These are phyloP conservation scores for Xylariaceae sp. DNA, from an alignment of 2,329 filamentous ascomycete species.

Conservation along the genomic window DNA sequence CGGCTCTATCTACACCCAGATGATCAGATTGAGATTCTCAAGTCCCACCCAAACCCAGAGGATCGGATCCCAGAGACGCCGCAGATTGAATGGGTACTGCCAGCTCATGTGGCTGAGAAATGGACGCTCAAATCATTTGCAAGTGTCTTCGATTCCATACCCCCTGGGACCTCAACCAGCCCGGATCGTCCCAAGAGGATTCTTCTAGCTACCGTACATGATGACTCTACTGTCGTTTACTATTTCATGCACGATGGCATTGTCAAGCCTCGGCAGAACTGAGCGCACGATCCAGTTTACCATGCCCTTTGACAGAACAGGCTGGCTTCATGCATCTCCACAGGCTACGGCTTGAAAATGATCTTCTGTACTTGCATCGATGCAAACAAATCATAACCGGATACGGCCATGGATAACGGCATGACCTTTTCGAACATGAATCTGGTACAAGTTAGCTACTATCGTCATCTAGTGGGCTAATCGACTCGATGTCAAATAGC, in stretches of 20 bases:
- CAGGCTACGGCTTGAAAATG: slow-evolving; percentile 58
- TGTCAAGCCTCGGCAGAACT: slow-evolving; percentile 84
- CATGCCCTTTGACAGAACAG: not conserved
- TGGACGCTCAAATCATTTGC: slow-evolving; percentile 70
- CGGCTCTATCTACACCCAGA: slow-evolving; percentile 80
- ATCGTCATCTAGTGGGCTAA: not conserved
- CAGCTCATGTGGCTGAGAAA: slow-evolving; percentile 72
- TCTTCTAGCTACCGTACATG: slow-evolving; percentile 73
- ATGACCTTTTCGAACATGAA: slow-evolving; percentile 80
- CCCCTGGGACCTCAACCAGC: slow-evolving; percentile 45
- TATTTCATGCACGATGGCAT: slow-evolving; percentile 86
- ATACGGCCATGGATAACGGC: slow-evolving; percentile 66
- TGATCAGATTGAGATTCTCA: slow-evolving; percentile 75
- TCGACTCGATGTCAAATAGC: not conserved
- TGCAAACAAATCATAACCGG: slow-evolving; percentile 73
- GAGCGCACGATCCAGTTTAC: slow-evolving; percentile 29
- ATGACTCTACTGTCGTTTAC: slow-evolving; percentile 83
- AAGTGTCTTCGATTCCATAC: slow-evolving; percentile 68
- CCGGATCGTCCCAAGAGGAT: slow-evolving; percentile 64
- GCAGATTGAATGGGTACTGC: slow-evolving; percentile 76
- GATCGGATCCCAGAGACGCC: slow-evolving; percentile 51
- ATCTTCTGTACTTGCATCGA: slow-evolving; percentile 76
- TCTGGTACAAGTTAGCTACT: slow-evolving; percentile 37
- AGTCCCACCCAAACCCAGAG: slow-evolving; percentile 55
- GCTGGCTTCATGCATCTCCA: not conserved